These are phyloP conservation scores for Nannizzia gypsea DNA, from an alignment of 2,329 filamentous ascomycete genomes.

Conservation along the genomic window DNA sequence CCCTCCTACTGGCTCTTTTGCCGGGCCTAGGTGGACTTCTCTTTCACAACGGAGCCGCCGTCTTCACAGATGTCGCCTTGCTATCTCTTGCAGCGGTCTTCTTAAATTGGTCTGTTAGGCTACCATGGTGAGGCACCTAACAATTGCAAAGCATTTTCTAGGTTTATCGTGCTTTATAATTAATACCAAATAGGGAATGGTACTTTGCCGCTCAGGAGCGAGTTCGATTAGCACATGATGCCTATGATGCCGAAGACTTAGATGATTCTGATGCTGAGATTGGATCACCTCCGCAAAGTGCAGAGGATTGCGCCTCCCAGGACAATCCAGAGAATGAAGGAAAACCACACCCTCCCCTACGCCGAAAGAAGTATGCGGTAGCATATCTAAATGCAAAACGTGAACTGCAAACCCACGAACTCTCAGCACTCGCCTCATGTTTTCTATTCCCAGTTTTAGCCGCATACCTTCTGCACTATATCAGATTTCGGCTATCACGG, in stretches of 20 bases:
- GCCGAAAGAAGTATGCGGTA: slow-evolving; percentile 12
- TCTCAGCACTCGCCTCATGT: slow-evolving; percentile 62
- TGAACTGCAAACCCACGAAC: slow-evolving; percentile 64
- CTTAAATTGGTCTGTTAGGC: slow-evolving; percentile 79
- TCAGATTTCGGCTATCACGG: slow-evolving; percentile 67
- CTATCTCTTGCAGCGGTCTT: slow-evolving; percentile 71
- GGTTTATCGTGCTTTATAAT: slow-evolving; percentile 4
- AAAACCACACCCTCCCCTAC: slow-evolving; percentile 4
- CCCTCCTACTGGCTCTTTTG: slow-evolving; percentile 69
- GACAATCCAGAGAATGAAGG: background rate
- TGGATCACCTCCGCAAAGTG: slow-evolving; percentile 21
- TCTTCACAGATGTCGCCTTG: slow-evolving; percentile 76
- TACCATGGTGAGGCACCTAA: slow-evolving; percentile 59
- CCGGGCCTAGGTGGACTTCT: slow-evolving; percentile 76
- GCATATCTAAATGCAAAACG: slow-evolving; percentile 34
- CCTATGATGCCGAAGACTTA: slow-evolving; percentile 11
- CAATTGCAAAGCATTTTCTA: background rate
- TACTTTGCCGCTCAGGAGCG: slow-evolving; percentile 59
- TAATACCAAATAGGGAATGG: slow-evolving; percentile 47
- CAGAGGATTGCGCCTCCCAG: background rate
- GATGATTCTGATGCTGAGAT: slow-evolving; percentile 23
- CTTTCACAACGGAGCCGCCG: slow-evolving; percentile 69
- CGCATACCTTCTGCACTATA: slow-evolving; percentile 72
- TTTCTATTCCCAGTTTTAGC: slow-evolving; percentile 66
- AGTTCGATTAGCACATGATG: slow-evolving; percentile 41